A percentile compares a stretch with the other conserved stretches of the same genome.
phyloP scores from a whole-genome alignment of 495 filamentous ascomycete species.

The Daldinia grandis region DNA sequence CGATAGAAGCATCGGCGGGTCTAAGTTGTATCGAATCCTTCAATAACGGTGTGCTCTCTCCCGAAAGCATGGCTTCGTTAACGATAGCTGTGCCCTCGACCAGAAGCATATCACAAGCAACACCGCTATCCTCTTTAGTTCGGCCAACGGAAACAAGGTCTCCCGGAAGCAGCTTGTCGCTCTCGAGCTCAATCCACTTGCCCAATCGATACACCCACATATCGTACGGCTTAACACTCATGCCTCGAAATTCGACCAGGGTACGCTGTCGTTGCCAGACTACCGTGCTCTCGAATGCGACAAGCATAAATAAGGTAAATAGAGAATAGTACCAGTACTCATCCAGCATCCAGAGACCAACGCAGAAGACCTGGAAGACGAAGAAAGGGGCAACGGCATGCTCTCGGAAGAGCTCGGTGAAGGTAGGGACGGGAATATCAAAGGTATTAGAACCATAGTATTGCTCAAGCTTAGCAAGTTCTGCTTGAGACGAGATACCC shows the following conservation, averaged over 20 bases:
- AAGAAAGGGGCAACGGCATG: slow-evolving; percentile 99
- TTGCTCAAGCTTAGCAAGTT: slow-evolving; percentile 79
- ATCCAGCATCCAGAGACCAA: slow-evolving; percentile 97
- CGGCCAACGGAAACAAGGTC: slow-evolving; percentile 93
- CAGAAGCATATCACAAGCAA: slow-evolving; percentile 96
- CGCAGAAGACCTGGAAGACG: slow-evolving; percentile 98
- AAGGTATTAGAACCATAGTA: slow-evolving; percentile 98
- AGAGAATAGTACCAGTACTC: slow-evolving; percentile 99
- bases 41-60: slow-evolving; percentile 94
- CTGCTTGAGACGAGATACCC: slow-evolving; percentile 73
- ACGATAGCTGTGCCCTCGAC: slow-evolving; percentile 97
- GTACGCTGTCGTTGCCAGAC: slow-evolving; percentile 99
- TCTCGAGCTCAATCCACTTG: slow-evolving; percentile 88
- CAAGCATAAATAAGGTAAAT: slow-evolving; percentile 98
- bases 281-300: slow-evolving; percentile 97
- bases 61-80: slow-evolving; percentile 98
- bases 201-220: slow-evolving; percentile 86
- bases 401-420: slow-evolving; percentile 95
- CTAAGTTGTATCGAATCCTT: slow-evolving; percentile 96
- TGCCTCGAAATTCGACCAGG: slow-evolving; percentile 95
- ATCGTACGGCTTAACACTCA: slow-evolving; percentile 98
- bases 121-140: slow-evolving; percentile 95
- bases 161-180: slow-evolving; percentile 94
- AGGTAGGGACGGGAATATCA: slow-evolving; percentile 95
- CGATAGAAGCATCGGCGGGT: slow-evolving; percentile 82